Percentiles rank a stretch among this genome's conserved stretches.
Evolutionary conservation across 2,329 filamentous ascomycete genomes (phyloP).

Genomic region (Tricladium varicosporioides): DNA sequence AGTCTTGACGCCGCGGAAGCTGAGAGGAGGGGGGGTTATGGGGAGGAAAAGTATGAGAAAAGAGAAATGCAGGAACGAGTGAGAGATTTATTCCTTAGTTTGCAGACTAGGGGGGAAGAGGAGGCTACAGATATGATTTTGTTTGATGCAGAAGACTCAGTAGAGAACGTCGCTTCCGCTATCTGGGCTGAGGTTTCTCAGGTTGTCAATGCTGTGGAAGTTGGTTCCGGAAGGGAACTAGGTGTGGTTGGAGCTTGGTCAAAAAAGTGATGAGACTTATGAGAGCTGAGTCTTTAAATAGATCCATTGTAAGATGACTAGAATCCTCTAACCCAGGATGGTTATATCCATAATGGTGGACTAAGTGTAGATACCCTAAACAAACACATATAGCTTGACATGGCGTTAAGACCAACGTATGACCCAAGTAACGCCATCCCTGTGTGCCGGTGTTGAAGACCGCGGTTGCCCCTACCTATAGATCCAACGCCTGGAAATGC

Average conservation of each 20-base stretch:
- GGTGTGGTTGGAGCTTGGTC: conserved; percentile 32
- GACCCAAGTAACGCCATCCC: conserved; percentile 22
- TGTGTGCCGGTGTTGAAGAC: conserved; percentile 34
- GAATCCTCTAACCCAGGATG: background rate
- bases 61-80: conserved; percentile 79
- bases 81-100: conserved; percentile 65
- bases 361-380: too few relatives aligned
- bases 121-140: conserved; percentile 51
- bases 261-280: background rate
- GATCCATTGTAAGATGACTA: too few relatives aligned
- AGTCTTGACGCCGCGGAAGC: conserved; percentile 75
- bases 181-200: background rate
- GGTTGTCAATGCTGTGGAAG: background rate
- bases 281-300: too few relatives aligned
- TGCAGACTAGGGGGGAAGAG: conserved; percentile 46
- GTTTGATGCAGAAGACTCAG: conserved; percentile 46
- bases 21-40: conserved; percentile 77
- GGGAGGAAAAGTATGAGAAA: conserved; percentile 85
- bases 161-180: conserved; percentile 1
- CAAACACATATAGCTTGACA: conserved; percentile 2
- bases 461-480: conserved; percentile 20
- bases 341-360: background rate
- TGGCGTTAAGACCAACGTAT: conserved; percentile 36
- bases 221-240: conserved; percentile 46
- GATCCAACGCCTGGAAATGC: conserved; percentile 23